Conservation (phyloP, 768 basidiomycete species). For the Cubamyces sp. region DNA sequence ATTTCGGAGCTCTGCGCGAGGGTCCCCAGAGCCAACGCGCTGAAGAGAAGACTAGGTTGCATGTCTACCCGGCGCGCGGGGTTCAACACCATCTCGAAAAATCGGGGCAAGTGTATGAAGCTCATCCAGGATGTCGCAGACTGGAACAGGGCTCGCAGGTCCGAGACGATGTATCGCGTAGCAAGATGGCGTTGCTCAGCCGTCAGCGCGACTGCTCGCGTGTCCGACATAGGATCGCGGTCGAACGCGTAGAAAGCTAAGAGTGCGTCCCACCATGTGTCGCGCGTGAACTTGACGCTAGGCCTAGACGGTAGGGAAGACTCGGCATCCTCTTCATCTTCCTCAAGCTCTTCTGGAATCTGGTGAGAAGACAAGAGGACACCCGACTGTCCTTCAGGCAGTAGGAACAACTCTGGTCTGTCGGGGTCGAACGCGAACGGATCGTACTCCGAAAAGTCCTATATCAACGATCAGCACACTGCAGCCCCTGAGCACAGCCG, state of each 20-base stretch:
- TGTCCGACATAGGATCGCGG: conserved; percentile 7
- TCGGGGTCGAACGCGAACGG: conserved; percentile 6
- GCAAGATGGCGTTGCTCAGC: conserved; percentile 48
- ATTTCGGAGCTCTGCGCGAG: conserved; percentile 16
- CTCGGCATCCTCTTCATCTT: neutral
- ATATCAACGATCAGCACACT: too few species aligned
- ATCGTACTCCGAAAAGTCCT: conserved; percentile 7
- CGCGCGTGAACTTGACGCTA: conserved; percentile 64
- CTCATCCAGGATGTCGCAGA: conserved; percentile 72
- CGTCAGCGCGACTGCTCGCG: conserved; percentile 25
- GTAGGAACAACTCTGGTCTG: neutral
- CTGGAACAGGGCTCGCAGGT: conserved; percentile 67
- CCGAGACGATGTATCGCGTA: conserved; percentile 49
- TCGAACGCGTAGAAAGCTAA: conserved; percentile 50
- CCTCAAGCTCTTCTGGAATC: neutral
- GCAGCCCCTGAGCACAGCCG: too few species aligned
- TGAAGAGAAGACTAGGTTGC: conserved; percentile 69
- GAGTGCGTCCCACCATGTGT: conserved; percentile 82
- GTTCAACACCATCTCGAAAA: conserved; percentile 62
- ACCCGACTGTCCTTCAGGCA: neutral
- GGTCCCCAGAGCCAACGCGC: conserved; percentile 43
- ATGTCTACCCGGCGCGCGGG: conserved; percentile 53
- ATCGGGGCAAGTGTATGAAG: conserved; percentile 71
- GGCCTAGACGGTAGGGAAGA: conserved; percentile 47
- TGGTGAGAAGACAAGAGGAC: neutral